These are phyloP conservation scores for Ambrosia artemisiifolia DNA, from an alignment of 129 eudicot species.

Conservation along the genomic window DNA sequence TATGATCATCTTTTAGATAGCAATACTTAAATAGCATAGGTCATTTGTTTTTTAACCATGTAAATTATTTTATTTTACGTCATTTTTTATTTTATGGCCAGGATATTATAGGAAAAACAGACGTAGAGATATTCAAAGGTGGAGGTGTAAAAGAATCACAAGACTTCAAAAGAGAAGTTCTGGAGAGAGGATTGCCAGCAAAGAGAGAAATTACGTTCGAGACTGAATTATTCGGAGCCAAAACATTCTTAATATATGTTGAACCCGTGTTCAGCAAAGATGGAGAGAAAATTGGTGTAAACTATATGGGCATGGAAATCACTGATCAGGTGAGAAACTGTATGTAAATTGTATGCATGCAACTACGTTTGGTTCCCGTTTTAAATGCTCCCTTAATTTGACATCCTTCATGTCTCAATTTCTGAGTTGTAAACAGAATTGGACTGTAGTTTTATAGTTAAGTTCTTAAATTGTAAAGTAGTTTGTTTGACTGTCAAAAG, in stretches of 20 bases:
- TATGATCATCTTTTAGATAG: neutral
- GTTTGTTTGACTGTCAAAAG: neutral
- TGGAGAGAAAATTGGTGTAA: slow-evolving; percentile 85
- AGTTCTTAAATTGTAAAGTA: slow-evolving; percentile 8
- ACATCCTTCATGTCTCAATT: slow-evolving; percentile 1
- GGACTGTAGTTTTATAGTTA: neutral
- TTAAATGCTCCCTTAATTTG: neutral
- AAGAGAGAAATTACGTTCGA: slow-evolving; percentile 92
- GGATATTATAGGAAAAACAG: slow-evolving; percentile 96
- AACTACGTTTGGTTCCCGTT: neutral
- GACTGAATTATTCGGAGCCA: slow-evolving; percentile 77
- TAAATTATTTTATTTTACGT: neutral
- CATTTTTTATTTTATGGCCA: slow-evolving; percentile 16
- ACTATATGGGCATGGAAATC: slow-evolving; percentile 96
- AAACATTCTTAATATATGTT: slow-evolving; percentile 80
- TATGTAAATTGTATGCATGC: neutral
- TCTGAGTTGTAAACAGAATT: neutral
- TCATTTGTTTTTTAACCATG: neutral
- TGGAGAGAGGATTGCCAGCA: slow-evolving; percentile 78
- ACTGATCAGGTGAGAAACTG: slow-evolving; percentile 81
- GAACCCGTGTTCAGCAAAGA: slow-evolving; percentile 90
- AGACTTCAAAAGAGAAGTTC: slow-evolving; percentile 88
- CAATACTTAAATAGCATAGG: neutral
- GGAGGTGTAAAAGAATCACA: slow-evolving; percentile 92
- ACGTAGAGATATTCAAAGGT: slow-evolving; percentile 79